Conservation (phyloP, 2,329 filamentous ascomycete genomes). For the Fusarium oligoseptatum region DNA sequence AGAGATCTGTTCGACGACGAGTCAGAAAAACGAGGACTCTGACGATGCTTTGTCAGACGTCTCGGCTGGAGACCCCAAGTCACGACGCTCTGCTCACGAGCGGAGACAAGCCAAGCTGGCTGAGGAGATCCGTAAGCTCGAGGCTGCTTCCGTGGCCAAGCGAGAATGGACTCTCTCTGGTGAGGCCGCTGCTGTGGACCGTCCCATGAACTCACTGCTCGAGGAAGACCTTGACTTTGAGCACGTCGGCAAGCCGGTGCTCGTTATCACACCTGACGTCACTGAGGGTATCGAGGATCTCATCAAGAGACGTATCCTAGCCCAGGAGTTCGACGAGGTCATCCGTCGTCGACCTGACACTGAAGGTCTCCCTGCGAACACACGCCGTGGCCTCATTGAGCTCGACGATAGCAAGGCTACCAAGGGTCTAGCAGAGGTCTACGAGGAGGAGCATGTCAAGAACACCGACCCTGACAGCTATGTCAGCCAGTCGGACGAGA, state of each 20-base stretch:
- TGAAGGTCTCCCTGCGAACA: constrained; percentile 69
- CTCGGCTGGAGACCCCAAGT: constrained; percentile 77
- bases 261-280: constrained; percentile 91
- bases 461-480: constrained; percentile 82
- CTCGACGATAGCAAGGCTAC: constrained; percentile 90
- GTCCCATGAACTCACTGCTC: constrained; percentile 91
- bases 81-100: constrained; percentile 87
- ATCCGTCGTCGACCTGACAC: constrained; percentile 84
- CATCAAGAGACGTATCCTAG: constrained; percentile 92
- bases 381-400: constrained; percentile 80
- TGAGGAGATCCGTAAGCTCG: constrained; percentile 91
- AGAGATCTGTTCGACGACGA: constrained; percentile 90
- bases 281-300: constrained; percentile 93
- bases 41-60: constrained; percentile 75
- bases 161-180: constrained; percentile 91
- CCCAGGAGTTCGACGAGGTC: constrained; percentile 93
- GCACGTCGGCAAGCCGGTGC: constrained; percentile 92
- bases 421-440: constrained; percentile 90
- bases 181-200: constrained; percentile 84
- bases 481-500: constrained; percentile 85
- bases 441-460: constrained; percentile 92
- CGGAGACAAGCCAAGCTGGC: constrained; percentile 86
- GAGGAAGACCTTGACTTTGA: constrained; percentile 98
- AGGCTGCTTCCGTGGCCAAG: constrained; percentile 89
- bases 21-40: constrained; percentile 72